Evolutionary conservation across 1,139 yeast genomes (phyloP), one percentile per base, ranked within the genome.

Genomic region (Geotrichum australiense): DNA sequence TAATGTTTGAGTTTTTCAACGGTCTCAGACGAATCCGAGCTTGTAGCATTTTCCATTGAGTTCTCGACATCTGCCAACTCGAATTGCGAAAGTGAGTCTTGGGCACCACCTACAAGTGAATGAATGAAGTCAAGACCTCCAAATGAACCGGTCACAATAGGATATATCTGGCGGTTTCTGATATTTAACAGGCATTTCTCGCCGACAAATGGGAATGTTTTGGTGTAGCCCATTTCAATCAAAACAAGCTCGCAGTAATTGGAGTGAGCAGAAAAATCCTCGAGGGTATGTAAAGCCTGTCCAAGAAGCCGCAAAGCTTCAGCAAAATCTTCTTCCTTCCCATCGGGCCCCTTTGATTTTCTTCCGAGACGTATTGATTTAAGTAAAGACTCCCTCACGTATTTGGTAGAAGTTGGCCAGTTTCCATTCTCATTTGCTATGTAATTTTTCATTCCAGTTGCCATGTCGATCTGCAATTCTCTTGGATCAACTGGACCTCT

Each of bases 81-180:
- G 22, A 35, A 16, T 12, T 35, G 31, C 24, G 38, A 35, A 15
- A 51, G 43, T 7, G 50, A 48, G 29, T 53, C 57, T 37, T 53
- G 50, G 11, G 57, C 56, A 20, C 50, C 54, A 20, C 56, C 55
- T 7, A 52, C 38, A 7, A 53, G 35, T 1, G 54, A 50, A 37
- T 52, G 56, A 16, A 53, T 43, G 27, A 53, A 53, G 24, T 53
- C 57, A 14, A 45, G 29, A 24, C 53, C 52, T 5, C 57, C 57
- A 49, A 53, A 53, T 4, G 57, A 51, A 10, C 57, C 57, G n/a
- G 57, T 53, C 7, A 53, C 50, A 14, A 53, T 34, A 24, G 57
- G 57, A 26, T 35, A 53, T 7, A 50, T 53, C 14, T 16, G 23
- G 26, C 47, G 48, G 8, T 53, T 52, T 10, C 46, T 38, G 16